Conservation (phyloP, 2,329 filamentous ascomycete genomes). For the Colletotrichum sp. region DNA sequence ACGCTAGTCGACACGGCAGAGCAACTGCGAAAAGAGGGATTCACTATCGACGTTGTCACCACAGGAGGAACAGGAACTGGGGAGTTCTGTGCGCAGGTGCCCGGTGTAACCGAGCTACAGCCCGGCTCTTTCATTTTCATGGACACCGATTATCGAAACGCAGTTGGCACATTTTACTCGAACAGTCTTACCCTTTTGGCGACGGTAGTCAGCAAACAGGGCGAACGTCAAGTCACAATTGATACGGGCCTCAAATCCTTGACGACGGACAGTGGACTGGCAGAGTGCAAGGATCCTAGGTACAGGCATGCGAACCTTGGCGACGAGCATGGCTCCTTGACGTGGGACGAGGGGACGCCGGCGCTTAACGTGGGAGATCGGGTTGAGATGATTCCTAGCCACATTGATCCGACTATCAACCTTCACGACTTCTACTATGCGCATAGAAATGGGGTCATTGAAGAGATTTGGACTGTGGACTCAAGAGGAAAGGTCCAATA, state of each 20-base stretch:
- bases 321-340: slow-evolving; percentile 54
- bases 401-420: slow-evolving; percentile 60
- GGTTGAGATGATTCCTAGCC: slow-evolving; percentile 58
- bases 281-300: slow-evolving; percentile 48
- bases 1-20: slow-evolving; percentile 48
- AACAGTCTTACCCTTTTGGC: slow-evolving; percentile 54
- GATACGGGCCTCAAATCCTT: slow-evolving; percentile 55
- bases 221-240: slow-evolving; percentile 47
- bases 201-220: slow-evolving; percentile 54
- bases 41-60: slow-evolving; percentile 53
- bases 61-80: slow-evolving; percentile 58
- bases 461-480: slow-evolving; percentile 58
- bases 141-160: slow-evolving; percentile 61
- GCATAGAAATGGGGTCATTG: slow-evolving; percentile 49
- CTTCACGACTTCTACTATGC: slow-evolving; percentile 57
- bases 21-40: slow-evolving; percentile 42
- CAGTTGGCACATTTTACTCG: slow-evolving; percentile 51
- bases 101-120: slow-evolving; percentile 58
- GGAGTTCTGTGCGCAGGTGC: slow-evolving; percentile 55
- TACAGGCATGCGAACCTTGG: slow-evolving; percentile 50
- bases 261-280: slow-evolving; percentile 53
- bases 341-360: slow-evolving; percentile 45
- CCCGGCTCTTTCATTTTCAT: slow-evolving; percentile 62
- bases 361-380: slow-evolving; percentile 47
- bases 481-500: slow-evolving; percentile 56